Base-by-base conservation (phyloP, 768 basidiomycete genomes). In the Leccinum disarticulatum region DNA sequence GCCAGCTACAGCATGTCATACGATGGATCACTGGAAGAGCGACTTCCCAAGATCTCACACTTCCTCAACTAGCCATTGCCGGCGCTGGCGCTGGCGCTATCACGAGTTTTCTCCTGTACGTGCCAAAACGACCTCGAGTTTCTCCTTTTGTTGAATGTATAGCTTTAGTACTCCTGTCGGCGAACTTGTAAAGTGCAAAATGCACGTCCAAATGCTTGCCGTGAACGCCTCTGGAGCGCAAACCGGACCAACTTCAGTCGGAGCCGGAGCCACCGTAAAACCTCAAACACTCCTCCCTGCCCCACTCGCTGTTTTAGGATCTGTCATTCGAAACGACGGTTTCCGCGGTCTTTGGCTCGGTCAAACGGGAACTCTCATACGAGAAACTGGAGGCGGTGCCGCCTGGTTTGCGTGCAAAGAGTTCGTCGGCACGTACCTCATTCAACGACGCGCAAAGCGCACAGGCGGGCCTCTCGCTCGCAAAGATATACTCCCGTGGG, bases 331-430 rank as follows among this genome's bases (percentile, higher is more conserved):
- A 43, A 76, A 80, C 0, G 79, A 84, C 17, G 96, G 96, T 36
- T 14, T 95, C 4, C 81, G 84, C 15, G 95, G 95, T 6, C 84
- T 98, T n/a, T 98, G 96, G 96, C 82, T 96, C 6, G 96, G 96
- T 2, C 96, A 98, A 66, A 92, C 88, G 0, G 96, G 93, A 6
- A 98, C 95, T 0, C 78, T 98, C 61, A 83, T 98, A 31, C 90
- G 96, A 22, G 96, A 98, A 72, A 92, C 91, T 0, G 95, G 95
- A 10, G 95, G 96, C 5, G 85, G 86, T 5, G 86, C 89, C 0
- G 90, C 93, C 1, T 98, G 96, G 96, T 98, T 98, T 73, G 79
- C 85, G 19, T 84, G 87, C 11, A 97, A 95, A 71, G 94, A 98
- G 71, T 81, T 85, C 61, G 81, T 90, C 19, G 85, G 87, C 15